Evolutionary conservation across 164 flowering plant species (phyloP).

Genomic region (Dillenia turbinata): DNA sequence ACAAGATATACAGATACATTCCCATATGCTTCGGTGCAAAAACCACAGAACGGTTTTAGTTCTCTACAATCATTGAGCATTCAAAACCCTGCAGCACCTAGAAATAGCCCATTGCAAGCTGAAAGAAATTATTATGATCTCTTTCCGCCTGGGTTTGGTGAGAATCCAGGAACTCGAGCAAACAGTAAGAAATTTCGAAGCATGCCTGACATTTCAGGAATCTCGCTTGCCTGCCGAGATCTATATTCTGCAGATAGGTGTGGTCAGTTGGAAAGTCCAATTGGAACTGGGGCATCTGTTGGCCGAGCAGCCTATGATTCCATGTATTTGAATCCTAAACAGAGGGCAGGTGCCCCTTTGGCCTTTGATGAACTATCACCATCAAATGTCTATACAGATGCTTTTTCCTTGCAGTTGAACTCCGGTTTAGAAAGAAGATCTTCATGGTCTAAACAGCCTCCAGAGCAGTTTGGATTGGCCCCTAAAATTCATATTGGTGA

Average conservation of each 20-base stretch:
- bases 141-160: conserved; percentile 32
- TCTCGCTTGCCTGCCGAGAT: conserved; percentile 38
- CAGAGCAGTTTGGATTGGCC: conserved; percentile 83
- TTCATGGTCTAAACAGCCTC: conserved; percentile 87
- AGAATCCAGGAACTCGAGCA: conserved; percentile 23
- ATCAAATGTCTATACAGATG: conserved; percentile 46
- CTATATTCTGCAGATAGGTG: conserved; percentile 29
- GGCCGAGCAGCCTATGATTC: conserved; percentile 35
- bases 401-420: conserved; percentile 34
- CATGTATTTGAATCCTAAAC: conserved; percentile 26
- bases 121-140: conserved; percentile 43
- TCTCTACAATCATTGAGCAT: conserved; percentile 41
- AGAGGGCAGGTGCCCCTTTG: conserved; percentile 41
- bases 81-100: conserved; percentile 42
- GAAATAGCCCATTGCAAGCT: conserved; percentile 41
- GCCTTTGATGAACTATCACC: conserved; percentile 62
- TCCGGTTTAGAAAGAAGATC: conserved; percentile 47
- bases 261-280: conserved; percentile 40
- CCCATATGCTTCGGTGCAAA: conserved; percentile 39
- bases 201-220: conserved; percentile 87
- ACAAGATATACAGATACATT: conserved; percentile 42
- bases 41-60: conserved; percentile 41
- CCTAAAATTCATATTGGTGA: conserved; percentile 31
- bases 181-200: conserved; percentile 81
- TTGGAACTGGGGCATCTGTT: conserved; percentile 43